Percentiles rank a stretch among this genome's conserved stretches.
Conservation (phyloP, 768 basidiomycete species). For the Lentinus tigrinus region DNA sequence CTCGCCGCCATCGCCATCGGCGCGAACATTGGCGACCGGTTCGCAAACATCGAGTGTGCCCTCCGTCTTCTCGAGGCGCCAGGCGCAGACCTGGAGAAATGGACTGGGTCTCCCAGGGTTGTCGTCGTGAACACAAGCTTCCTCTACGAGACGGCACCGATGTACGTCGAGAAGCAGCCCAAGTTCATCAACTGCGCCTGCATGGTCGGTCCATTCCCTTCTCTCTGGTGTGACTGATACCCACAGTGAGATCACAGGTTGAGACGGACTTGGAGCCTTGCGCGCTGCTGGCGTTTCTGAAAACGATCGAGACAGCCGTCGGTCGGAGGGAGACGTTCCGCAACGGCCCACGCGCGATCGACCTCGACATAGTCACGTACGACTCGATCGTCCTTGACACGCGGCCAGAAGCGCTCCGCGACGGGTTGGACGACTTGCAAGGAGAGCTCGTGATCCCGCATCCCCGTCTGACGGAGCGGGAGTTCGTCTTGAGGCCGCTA, state of each 20-base stretch:
- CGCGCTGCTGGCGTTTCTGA: slow-evolving; percentile 60
- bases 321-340: slow-evolving; percentile 78
- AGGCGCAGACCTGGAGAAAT: slow-evolving; percentile 16
- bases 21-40: slow-evolving; percentile 87
- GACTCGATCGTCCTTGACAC: slow-evolving; percentile 62
- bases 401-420: slow-evolving; percentile 38
- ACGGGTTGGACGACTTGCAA: slow-evolving; percentile 49
- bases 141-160: slow-evolving; percentile 90
- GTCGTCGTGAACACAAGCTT: slow-evolving; percentile 77
- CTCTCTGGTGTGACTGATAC: background rate
- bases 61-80: slow-evolving; percentile 67
- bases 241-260: slow-evolving; percentile 46
- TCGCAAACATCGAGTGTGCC: slow-evolving; percentile 78
- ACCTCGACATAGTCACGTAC: slow-evolving; percentile 85
- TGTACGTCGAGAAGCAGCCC: slow-evolving; percentile 94
- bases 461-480: slow-evolving; percentile 74
- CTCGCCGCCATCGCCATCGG: slow-evolving; percentile 77
- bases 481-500: slow-evolving; percentile 89
- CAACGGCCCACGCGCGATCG: slow-evolving; percentile 87
- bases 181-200: slow-evolving; percentile 90
- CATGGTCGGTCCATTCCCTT: slow-evolving; percentile 52
- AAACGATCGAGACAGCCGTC: slow-evolving; percentile 68
- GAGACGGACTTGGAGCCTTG: slow-evolving; percentile 67
- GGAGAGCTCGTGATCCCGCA: slow-evolving; percentile 86
- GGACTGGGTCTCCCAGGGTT: slow-evolving; percentile 24